A percentile compares a stretch with the other conserved stretches of the same genome.
These are phyloP conservation scores for Tolypocladium tropicale DNA, from an alignment of 2,329 filamentous ascomycete species.

Conservation along the genomic window DNA sequence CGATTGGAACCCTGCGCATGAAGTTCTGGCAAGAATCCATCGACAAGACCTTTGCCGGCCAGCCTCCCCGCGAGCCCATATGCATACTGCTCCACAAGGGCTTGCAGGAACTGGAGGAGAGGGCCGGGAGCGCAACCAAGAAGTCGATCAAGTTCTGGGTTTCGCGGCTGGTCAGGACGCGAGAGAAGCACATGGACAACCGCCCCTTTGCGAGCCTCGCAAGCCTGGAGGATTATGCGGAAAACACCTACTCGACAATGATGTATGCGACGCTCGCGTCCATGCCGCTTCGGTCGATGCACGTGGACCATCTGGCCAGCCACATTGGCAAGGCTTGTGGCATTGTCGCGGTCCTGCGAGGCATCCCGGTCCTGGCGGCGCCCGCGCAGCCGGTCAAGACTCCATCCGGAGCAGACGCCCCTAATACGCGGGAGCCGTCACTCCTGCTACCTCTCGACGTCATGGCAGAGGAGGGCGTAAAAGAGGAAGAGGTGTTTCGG, in stretches of 20 bases:
- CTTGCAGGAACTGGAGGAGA: conserved; percentile 48
- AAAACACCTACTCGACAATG: conserved; percentile 89
- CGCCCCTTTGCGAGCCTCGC: conserved; percentile 66
- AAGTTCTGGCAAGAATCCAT: conserved; percentile 92
- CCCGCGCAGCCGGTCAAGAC: conserved; percentile 40
- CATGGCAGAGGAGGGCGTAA: conserved; percentile 71
- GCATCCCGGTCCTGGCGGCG: conserved; percentile 79
- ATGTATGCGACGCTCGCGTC: conserved; percentile 80
- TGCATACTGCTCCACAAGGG: conserved; percentile 72
- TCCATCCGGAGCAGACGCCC: conserved; percentile 26
- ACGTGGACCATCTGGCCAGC: conserved; percentile 84
- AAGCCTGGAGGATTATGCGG: conserved; percentile 76
- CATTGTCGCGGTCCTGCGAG: conserved; percentile 76
- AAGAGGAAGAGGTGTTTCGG: conserved; percentile 83
- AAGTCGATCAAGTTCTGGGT: conserved; percentile 62
- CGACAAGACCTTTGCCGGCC: conserved; percentile 63
- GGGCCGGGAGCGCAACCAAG: conserved; percentile 28
- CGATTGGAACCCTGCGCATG: conserved; percentile 78
- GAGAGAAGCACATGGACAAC: conserved; percentile 76
- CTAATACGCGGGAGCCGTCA: conserved; percentile 30
- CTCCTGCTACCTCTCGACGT: conserved; percentile 80
- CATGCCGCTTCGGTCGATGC: conserved; percentile 69
- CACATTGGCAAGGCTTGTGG: conserved; percentile 93
- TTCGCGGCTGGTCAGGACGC: conserved; percentile 64
- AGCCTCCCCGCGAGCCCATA: conserved; percentile 82